These are phyloP conservation scores for Monosporascus cannonballus DNA, from an alignment of 2,329 filamentous ascomycete species.

Conservation along the genomic window DNA sequence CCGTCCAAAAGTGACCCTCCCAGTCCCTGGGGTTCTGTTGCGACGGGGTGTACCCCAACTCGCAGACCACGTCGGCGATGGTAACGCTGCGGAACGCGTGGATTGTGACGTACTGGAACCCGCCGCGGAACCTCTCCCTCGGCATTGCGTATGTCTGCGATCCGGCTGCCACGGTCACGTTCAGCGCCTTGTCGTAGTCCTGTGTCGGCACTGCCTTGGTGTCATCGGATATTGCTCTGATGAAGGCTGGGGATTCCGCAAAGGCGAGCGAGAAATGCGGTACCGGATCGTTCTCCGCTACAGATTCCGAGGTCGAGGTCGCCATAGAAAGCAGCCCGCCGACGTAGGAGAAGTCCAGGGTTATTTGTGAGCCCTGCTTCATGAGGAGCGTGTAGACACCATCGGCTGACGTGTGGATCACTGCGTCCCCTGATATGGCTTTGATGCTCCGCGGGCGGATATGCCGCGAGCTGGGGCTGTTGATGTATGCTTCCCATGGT, in stretches of 20 bases:
- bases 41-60: slow-evolving; percentile 25
- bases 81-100: slow-evolving; percentile 15
- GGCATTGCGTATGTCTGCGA: slow-evolving; percentile 8
- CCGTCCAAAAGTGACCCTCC: slow-evolving; percentile 36
- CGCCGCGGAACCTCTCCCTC: slow-evolving; percentile 32
- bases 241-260: slow-evolving; percentile 16
- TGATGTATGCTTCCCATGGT: not conserved
- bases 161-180: slow-evolving; percentile 8
- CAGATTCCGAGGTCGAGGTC: not conserved
- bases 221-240: slow-evolving; percentile 18
- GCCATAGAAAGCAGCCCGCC: not conserved
- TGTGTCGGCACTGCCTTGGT: slow-evolving; percentile 13
- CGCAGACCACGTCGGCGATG: slow-evolving; percentile 20
- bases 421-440: not conserved
- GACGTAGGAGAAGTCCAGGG: not conserved
- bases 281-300: not conserved
- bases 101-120: slow-evolving; percentile 38
- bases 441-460: not conserved
- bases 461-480: not conserved
- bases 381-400: not conserved
- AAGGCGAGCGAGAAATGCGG: slow-evolving; percentile 15
- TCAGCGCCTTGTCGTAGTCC: slow-evolving; percentile 18
- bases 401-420: not conserved
- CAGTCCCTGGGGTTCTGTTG: slow-evolving; percentile 35
- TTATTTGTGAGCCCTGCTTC: not conserved